phyloP scores from a whole-genome alignment of 805 yeast genomes.

The Hanseniaspora vineae region DNA sequence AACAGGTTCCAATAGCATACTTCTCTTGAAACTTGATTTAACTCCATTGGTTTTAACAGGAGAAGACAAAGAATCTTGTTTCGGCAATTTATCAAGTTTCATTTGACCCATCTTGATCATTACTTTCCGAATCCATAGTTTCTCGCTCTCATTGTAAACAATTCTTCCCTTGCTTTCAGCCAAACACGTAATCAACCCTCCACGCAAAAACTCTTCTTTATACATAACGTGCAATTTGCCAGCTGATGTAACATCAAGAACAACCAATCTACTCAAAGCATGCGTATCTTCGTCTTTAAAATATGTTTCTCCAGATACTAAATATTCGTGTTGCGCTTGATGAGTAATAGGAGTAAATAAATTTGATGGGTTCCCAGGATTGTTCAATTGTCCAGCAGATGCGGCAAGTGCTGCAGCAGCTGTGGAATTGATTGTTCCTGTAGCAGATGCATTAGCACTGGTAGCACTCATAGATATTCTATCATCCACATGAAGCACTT shows the following conservation, averaged over 20 bases:
- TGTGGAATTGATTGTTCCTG: not conserved
- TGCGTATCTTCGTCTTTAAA: not conserved
- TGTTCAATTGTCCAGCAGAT: not conserved
- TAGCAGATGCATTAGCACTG: not conserved
- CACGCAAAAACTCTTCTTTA: constrained; percentile 2
- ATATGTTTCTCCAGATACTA: not conserved
- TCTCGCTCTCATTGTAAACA: constrained; percentile 3
- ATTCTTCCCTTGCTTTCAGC: constrained; percentile 6
- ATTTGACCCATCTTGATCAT: not conserved
- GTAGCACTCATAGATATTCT: not conserved
- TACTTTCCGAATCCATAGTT: constrained; percentile 2
- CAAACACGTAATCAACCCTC: constrained; percentile 2
- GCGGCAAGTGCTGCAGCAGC: not conserved
- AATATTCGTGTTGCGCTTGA: not conserved
- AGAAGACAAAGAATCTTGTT: no score
- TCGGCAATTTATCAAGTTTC: no score
- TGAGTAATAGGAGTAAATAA: not conserved
- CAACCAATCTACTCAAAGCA: not conserved
- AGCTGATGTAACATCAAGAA: not conserved
- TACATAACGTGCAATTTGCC: constrained; percentile 1
- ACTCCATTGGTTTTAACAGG: no score
- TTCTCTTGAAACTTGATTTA: constrained; percentile 5
- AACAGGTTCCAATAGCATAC: constrained; percentile 39
- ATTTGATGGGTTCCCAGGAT: not conserved
- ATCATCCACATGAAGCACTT: not conserved